Percentiles rank a stretch among this genome's conserved stretches.
Evolutionary conservation across 2,329 filamentous ascomycete species (phyloP).

Genomic region (Alternaria ventricosa): DNA sequence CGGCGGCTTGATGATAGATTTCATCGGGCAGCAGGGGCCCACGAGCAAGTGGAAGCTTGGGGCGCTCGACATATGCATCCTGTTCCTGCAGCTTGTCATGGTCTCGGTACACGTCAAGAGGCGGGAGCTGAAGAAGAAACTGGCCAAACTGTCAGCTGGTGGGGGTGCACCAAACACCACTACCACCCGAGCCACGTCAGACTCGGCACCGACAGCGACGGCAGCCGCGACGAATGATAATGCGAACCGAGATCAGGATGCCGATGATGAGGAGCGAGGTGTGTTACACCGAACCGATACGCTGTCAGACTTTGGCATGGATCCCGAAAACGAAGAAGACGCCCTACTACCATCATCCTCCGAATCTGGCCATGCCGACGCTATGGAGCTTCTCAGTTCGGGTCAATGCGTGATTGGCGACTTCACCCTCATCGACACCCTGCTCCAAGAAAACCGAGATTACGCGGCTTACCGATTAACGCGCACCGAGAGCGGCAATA

Average conservation of each 20-base stretch:
- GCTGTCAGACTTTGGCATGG: conserved; percentile 48
- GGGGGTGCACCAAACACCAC: conserved; percentile 14
- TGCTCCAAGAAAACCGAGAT: conserved; percentile 51
- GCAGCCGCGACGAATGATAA: conserved; percentile 13
- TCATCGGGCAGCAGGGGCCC: conserved; percentile 67
- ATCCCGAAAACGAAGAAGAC: conserved; percentile 47
- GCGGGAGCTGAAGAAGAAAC: conserved; percentile 54
- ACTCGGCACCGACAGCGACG: conserved; percentile 8
- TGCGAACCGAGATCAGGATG: conserved; percentile 55
- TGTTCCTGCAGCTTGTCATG: conserved; percentile 64
- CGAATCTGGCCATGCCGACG: conserved; percentile 33
- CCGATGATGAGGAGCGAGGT: conserved; percentile 67
- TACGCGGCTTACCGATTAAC: conserved; percentile 44
- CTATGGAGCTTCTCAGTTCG: conserved; percentile 54
- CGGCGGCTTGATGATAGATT: conserved; percentile 68
- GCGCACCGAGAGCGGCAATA: conserved; percentile 33
- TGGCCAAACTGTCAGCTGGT: conserved; percentile 33
- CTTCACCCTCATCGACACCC: conserved; percentile 50
- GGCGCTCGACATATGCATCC: conserved; percentile 60
- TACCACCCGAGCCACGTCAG: conserved; percentile 14
- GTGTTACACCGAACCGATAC: conserved; percentile 52
- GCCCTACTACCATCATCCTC: conserved; percentile 38
- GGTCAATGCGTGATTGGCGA: conserved; percentile 56
- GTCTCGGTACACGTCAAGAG: conserved; percentile 62
- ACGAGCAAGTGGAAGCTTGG: conserved; percentile 61